These are phyloP conservation scores for Yarrowia bubula DNA, from an alignment of 805 yeast genomes.

Conservation along the genomic window DNA sequence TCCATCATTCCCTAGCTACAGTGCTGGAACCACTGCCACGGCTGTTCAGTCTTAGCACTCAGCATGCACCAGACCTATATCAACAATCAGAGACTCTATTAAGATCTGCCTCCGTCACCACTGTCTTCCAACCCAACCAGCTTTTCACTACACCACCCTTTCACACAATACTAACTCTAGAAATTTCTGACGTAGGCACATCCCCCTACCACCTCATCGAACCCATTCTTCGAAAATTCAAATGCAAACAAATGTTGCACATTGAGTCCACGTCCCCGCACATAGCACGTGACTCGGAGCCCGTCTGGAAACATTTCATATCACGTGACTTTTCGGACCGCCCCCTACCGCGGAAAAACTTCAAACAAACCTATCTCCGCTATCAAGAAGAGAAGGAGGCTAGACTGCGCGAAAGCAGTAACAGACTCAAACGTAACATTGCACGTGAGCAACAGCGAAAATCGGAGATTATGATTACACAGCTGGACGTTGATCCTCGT, in stretches of 20 bases:
- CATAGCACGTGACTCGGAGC: slow-evolving; percentile 35
- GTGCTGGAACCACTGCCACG: too few relatives aligned
- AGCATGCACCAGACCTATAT: too few relatives aligned
- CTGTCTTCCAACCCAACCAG: too few relatives aligned
- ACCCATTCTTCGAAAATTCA: slow-evolving; percentile 40
- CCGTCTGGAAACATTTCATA: slow-evolving; percentile 40
- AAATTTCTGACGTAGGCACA: slow-evolving; percentile 42
- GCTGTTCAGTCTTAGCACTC: too few relatives aligned
- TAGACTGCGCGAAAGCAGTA: slow-evolving; percentile 36
- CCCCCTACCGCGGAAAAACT: slow-evolving; percentile 35
- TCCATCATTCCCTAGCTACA: too few relatives aligned
- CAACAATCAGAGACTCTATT: too few relatives aligned
- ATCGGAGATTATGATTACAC: slow-evolving; percentile 21
- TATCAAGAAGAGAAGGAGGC: slow-evolving; percentile 45
- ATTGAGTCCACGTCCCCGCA: slow-evolving; percentile 39
- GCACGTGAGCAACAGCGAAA: slow-evolving; percentile 20
- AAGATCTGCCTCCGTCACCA: too few relatives aligned
- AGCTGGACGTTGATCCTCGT: slow-evolving; percentile 9
- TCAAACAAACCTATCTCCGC: slow-evolving; percentile 35
- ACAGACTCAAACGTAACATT: slow-evolving; percentile 4
- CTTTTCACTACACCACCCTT: neutral
- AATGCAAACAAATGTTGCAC: slow-evolving; percentile 39
- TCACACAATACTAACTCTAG: neutral
- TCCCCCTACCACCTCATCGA: slow-evolving; percentile 40
- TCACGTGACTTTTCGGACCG: slow-evolving; percentile 39